Percentiles rank a stretch among this genome's conserved stretches.
These are phyloP conservation scores for Chlorella sp. DNA, from an alignment of 139 green algal genomes.

Conservation along the genomic window DNA sequence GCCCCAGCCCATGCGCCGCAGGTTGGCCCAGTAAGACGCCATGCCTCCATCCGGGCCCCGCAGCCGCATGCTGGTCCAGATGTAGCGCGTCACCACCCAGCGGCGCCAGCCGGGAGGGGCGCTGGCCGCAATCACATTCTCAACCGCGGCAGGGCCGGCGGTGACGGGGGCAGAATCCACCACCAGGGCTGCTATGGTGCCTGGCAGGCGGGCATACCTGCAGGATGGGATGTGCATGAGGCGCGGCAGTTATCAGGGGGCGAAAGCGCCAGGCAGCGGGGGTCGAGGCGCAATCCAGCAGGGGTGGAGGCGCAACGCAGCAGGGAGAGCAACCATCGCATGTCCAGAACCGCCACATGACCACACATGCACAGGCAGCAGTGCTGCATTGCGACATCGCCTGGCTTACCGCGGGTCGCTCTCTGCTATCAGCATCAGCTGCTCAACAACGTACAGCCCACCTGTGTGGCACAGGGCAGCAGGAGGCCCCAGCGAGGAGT, in stretches of 20 bases:
- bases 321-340: too few relatives aligned
- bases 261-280: too few relatives aligned
- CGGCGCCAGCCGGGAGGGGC: not conserved
- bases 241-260: not conserved
- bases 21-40: not conserved
- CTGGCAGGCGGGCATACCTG: constrained; percentile 1
- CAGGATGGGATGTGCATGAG: not conserved
- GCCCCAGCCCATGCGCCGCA: constrained; percentile 6
- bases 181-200: constrained; percentile 1
- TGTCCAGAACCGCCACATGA: too few relatives aligned
- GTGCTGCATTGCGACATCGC: not conserved
- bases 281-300: too few relatives aligned
- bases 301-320: too few relatives aligned
- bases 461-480: too few relatives aligned
- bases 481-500: too few relatives aligned
- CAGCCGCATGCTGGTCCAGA: not conserved
- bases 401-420: not conserved
- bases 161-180: constrained; percentile 30
- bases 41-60: not conserved
- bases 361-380: too few relatives aligned
- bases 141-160: not conserved
- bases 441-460: constrained; percentile 30
- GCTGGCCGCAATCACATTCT: not conserved
- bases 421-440: constrained; percentile 29
- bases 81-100: not conserved